Percentiles rank a stretch among this genome's conserved stretches.
These are phyloP conservation scores for Bipolaris zeicola DNA, from an alignment of 2,329 filamentous ascomycete genomes.

Conservation along the genomic window DNA sequence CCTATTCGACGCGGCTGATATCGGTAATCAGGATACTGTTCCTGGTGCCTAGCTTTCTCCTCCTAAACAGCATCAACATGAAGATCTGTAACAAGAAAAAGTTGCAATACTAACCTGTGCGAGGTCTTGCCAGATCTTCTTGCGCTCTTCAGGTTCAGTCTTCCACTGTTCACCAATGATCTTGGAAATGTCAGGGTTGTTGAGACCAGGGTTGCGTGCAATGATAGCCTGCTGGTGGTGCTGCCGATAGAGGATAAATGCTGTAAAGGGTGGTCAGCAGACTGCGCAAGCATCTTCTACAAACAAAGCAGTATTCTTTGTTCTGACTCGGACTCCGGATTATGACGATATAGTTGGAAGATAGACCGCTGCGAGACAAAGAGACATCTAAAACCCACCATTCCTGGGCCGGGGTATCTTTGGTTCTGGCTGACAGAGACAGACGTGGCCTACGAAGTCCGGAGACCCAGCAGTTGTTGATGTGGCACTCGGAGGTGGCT, in stretches of 20 bases:
- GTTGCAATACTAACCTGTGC: constrained; percentile 67
- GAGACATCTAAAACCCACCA: constrained; percentile 57
- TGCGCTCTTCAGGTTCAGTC: constrained; percentile 72
- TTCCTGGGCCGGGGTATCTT: constrained; percentile 75
- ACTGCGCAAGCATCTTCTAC: constrained; percentile 23
- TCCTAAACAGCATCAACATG: constrained; percentile 58
- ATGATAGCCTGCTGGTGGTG: constrained; percentile 86
- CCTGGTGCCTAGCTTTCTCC: constrained; percentile 87
- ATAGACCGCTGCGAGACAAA: constrained; percentile 25
- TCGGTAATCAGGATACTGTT: constrained; percentile 89
- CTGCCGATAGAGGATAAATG: constrained; percentile 96
- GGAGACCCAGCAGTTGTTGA: constrained; percentile 33
- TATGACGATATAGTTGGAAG: constrained; percentile 13
- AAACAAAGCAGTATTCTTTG: constrained; percentile 43
- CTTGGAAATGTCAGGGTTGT: constrained; percentile 96
- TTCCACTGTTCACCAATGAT: constrained; percentile 96
- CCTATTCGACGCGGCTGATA: constrained; percentile 76
- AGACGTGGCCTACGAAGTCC: constrained; percentile 58
- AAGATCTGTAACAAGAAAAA: background rate
- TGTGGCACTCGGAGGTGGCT: constrained; percentile 29
- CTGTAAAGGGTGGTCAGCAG: constrained; percentile 58
- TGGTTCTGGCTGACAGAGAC: constrained; percentile 72
- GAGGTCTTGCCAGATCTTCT: constrained; percentile 84
- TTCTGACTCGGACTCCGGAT: constrained; percentile 17
- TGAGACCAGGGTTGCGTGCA: constrained; percentile 80